A percentile compares a stretch with the other conserved stretches of the same genome.
Evolutionary conservation across 768 basidiomycete genomes (phyloP).

Genomic region (Boletus rufocinnamomeus): DNA sequence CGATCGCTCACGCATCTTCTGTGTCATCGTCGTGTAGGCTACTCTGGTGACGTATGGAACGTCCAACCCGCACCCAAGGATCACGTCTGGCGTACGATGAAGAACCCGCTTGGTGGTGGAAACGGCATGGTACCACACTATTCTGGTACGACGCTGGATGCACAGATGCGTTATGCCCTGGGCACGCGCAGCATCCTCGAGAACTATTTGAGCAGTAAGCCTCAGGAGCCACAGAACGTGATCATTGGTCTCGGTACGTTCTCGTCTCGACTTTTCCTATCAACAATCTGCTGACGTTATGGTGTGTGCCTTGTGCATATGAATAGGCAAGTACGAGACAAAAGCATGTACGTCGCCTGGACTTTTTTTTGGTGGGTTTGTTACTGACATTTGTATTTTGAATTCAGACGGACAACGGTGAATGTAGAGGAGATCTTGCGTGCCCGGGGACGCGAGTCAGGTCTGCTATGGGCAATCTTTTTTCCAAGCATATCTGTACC

Average conservation of each 20-base stretch:
- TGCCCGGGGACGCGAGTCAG: background rate
- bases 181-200: slow-evolving; percentile 70
- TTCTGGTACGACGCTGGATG: slow-evolving; percentile 86
- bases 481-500: background rate
- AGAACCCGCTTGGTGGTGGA: slow-evolving; percentile 74
- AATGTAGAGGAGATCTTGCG: background rate
- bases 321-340: slow-evolving; percentile 44
- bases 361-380: background rate
- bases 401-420: background rate
- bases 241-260: slow-evolving; percentile 29
- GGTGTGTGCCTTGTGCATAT: background rate
- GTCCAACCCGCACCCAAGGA: slow-evolving; percentile 84
- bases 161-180: slow-evolving; percentile 79
- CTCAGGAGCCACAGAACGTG: slow-evolving; percentile 70
- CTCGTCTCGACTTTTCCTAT: background rate
- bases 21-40: slow-evolving; percentile 14
- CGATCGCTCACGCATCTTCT: background rate
- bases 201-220: slow-evolving; percentile 62
- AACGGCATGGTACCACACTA: slow-evolving; percentile 90
- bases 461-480: background rate
- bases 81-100: slow-evolving; percentile 82
- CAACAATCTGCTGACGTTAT: background rate
- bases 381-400: background rate
- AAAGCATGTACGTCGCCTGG: background rate
- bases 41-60: slow-evolving; percentile 73